A percentile compares a stretch with the other conserved stretches of the same genome.
phyloP scores from a whole-genome alignment of 495 filamentous ascomycete genomes.

The Podospora sp. region DNA sequence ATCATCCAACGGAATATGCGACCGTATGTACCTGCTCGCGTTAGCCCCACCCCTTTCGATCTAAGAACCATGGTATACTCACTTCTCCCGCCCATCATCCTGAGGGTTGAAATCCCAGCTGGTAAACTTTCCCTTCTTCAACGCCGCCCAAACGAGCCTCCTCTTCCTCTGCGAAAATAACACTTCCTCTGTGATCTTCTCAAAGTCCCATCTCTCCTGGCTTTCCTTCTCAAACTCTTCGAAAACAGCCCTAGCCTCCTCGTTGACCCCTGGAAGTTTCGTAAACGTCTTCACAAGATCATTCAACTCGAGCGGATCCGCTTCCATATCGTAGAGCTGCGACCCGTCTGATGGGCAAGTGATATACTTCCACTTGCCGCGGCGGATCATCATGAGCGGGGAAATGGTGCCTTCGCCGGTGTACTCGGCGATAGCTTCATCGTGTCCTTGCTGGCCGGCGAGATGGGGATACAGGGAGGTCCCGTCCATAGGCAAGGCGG shows the following conservation, averaged over 20 bases:
- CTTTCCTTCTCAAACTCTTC: conserved; percentile 68
- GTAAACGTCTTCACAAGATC: conserved; percentile 61
- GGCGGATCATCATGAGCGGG: conserved; percentile 87
- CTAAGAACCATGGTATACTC: conserved; percentile 31
- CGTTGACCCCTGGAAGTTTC: conserved; percentile 30
- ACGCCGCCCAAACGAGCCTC: conserved; percentile 70
- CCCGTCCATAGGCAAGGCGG: conserved; percentile 75
- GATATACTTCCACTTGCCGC: conserved; percentile 80
- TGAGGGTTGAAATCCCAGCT: conserved; percentile 79
- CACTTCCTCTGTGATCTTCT: conserved; percentile 68
- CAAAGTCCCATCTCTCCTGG: conserved; percentile 70
- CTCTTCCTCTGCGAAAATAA: conserved; percentile 71
- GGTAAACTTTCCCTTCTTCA: conserved; percentile 67
- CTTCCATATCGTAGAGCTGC: conserved; percentile 73
- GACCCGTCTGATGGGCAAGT: conserved; percentile 78
- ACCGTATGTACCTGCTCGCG: conserved; percentile 62
- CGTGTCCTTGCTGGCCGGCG: conserved; percentile 57
- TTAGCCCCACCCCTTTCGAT: conserved; percentile 5
- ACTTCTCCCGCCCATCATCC: conserved; percentile 73
- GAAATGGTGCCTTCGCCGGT: conserved; percentile 85
- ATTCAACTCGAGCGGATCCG: conserved; percentile 71
- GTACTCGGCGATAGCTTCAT: conserved; percentile 86
- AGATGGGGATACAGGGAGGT: conserved; percentile 72
- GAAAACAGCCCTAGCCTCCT: conserved; percentile 52
- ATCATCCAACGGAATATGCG: conserved; percentile 68